Evolutionary conservation across 768 basidiomycete species (phyloP).

Genomic region (Tricholoma furcatifolium): DNA sequence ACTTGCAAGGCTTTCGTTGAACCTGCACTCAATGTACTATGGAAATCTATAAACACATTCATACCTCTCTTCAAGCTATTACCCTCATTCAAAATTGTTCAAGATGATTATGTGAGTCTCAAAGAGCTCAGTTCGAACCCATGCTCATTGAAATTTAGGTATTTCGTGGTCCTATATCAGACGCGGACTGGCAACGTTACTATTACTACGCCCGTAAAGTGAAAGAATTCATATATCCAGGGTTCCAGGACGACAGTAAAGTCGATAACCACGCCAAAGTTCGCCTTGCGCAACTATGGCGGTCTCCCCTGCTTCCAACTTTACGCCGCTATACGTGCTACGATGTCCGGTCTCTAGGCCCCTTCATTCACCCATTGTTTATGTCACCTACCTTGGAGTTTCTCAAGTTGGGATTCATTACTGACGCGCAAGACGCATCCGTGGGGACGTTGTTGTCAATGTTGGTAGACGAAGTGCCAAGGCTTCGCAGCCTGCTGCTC

Average conservation of each 20-base stretch:
- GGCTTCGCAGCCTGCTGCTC: neutral
- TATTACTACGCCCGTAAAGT: constrained; percentile 3
- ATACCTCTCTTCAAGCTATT: constrained; percentile 9
- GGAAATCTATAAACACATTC: constrained; percentile 2
- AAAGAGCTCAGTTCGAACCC: neutral
- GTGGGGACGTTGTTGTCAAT: constrained; percentile 8
- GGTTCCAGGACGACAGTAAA: neutral
- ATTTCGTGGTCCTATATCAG: neutral
- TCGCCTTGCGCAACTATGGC: constrained; percentile 2
- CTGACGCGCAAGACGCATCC: constrained; percentile 1
- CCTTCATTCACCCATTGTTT: constrained; percentile 7
- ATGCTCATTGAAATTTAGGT: neutral
- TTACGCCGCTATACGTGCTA: neutral
- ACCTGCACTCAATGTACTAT: constrained; percentile 10
- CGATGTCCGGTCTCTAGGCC: neutral
- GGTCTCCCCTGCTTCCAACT: constrained; percentile 2
- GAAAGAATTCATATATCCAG: constrained; percentile 1
- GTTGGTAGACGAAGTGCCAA: constrained; percentile 1
- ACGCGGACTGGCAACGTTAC: constrained; percentile 1
- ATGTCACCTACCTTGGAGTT: neutral
- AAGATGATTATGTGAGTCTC: constrained; percentile 7
- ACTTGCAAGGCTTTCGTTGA: constrained; percentile 11
- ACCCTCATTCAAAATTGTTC: constrained; percentile 1
- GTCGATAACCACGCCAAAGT: neutral
- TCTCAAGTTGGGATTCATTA: constrained; percentile 1